Evolutionary conservation across 768 basidiomycete genomes (phyloP), one percentile per base, ranked within the genome.

Genomic region (Gymnopilus dilepis): DNA sequence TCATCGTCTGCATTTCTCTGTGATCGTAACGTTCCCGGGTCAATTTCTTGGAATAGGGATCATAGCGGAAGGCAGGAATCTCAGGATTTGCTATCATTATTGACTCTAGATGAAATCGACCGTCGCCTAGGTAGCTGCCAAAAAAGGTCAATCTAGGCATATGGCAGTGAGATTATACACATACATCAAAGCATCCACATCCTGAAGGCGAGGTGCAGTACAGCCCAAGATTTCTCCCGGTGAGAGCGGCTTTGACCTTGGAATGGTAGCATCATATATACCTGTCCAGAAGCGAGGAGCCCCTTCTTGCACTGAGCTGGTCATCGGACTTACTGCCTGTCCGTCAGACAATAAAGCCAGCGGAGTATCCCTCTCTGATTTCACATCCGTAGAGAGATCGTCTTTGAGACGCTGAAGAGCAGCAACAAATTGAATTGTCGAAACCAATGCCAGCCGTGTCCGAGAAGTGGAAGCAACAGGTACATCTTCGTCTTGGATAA

Each of bases 1-100:
- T 81, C 38, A 89, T 76, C 0, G 73, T 70, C 48, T 89, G 85
- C 97, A 99, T 99, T 77, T 95, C 90, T 8, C 77, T 73, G 69
- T 99, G 95, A 67, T 94, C 84, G 66, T 99, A 99, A 3, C 87
- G 83, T 72, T 99, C 97, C 60, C 94, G 80, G 1, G 97, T 98
- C 53, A 99, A 82, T 71, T 95, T 97, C 75, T 99, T 99, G 21
- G 95, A 94, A 74, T 99, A 99, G 3, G 97, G 97, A 71, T 99
- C 97, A 75, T 99, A 99, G 21, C 97, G 87, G 78, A 97, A 99
- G 0, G 97, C 96, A 11, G 97, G 95, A 17, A 99, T 83, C 30
- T 84, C 75, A 0, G 97, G 97, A 73, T 99, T 99, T n/a, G 95
- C 95, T 61, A 99, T 97, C 97, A 99, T 99, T 73, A 98, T 95